phyloP scores from a whole-genome alignment of 2,329 filamentous ascomycete species.

The Sarocladium oryzae region DNA sequence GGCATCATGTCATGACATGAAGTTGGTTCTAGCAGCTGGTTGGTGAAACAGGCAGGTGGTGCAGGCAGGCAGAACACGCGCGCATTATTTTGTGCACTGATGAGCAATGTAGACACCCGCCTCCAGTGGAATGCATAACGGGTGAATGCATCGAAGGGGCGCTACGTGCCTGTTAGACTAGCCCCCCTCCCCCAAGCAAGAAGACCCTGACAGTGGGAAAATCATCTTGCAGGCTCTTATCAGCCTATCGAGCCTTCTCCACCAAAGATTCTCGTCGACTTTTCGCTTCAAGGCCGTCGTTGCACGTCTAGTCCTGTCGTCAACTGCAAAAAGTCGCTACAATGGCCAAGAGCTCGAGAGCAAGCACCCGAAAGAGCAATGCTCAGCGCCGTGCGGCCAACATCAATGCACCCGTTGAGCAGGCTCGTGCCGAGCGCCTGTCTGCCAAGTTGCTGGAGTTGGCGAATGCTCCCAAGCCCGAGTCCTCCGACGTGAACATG shows the following conservation, averaged over 20 bases:
- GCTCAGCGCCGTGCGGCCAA: slow-evolving; percentile 71
- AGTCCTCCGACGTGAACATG: slow-evolving; percentile 43
- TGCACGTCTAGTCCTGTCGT: neutral
- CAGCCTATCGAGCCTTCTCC: neutral
- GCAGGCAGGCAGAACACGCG: slow-evolving; percentile 6
- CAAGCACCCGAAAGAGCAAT: slow-evolving; percentile 77
- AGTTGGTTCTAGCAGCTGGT: neutral
- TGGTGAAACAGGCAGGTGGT: slow-evolving; percentile 5
- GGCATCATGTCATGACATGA: slow-evolving; percentile 1
- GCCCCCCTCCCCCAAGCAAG: neutral
- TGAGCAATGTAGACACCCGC: neutral
- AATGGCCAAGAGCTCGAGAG: slow-evolving; percentile 85
- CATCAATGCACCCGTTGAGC: slow-evolving; percentile 79
- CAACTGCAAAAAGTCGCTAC: slow-evolving; percentile 19
- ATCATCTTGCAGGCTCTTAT: neutral
- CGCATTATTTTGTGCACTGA: slow-evolving; percentile 8
- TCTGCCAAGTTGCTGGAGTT: slow-evolving; percentile 80
- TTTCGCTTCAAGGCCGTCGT: neutral
- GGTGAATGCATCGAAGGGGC: neutral
- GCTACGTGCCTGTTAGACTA: no score
- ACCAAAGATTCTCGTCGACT: slow-evolving; percentile 7
- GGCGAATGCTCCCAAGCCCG: slow-evolving; percentile 69
- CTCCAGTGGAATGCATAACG: neutral
- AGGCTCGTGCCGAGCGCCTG: slow-evolving; percentile 73
- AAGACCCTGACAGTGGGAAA: neutral